phyloP scores from a whole-genome alignment of 192 early-diverging fungal species.

The Dimargaris xerosporica region DNA sequence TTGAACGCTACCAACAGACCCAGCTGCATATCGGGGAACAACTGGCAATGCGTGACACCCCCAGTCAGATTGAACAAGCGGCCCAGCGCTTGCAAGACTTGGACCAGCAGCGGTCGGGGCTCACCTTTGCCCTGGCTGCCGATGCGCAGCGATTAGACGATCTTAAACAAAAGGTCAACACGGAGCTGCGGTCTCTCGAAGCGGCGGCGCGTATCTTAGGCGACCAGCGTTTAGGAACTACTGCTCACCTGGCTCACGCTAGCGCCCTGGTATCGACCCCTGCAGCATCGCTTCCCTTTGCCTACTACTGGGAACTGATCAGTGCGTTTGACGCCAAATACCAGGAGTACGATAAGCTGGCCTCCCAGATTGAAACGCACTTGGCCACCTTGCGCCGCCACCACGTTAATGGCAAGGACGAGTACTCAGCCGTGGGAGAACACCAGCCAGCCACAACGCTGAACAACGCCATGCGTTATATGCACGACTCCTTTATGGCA shows the following conservation, averaged over 20 bases:
- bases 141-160: constrained; percentile 1
- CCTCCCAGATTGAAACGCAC: constrained; percentile 1
- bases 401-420: too few relatives aligned
- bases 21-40: constrained; percentile 5
- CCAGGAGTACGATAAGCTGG: constrained; percentile 7
- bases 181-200: constrained; percentile 1
- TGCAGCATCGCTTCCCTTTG: constrained; percentile 1
- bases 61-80: not conserved
- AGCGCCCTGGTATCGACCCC: not conserved
- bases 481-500: constrained; percentile 8
- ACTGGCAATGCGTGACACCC: not conserved
- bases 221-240: not conserved
- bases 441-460: constrained; percentile 3
- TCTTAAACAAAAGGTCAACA: constrained; percentile 6
- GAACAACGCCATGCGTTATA: constrained; percentile 6
- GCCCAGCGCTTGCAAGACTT: not conserved
- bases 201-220: not conserved
- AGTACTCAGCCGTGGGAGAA: not conserved
- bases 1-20: constrained; percentile 1
- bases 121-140: not conserved
- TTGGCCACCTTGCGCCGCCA: not conserved
- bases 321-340: not conserved
- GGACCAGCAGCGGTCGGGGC: not conserved
- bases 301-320: constrained; percentile 1
- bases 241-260: not conserved